Evolutionary conservation across 2,329 filamentous ascomycete genomes (phyloP), one percentile per base, ranked within the genome.

Genomic region (Diaporthe vexans): DNA sequence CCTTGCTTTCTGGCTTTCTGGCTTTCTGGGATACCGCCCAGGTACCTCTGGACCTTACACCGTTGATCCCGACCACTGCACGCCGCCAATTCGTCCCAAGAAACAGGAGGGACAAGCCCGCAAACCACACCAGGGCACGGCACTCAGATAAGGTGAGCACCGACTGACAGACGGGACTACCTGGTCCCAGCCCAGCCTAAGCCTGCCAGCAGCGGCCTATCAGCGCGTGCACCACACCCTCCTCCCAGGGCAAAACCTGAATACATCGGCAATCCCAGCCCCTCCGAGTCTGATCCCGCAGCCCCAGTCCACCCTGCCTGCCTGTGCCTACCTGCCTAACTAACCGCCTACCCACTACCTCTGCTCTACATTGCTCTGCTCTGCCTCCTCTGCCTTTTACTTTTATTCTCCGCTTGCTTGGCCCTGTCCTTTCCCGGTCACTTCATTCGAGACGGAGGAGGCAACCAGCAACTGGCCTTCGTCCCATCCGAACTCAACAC

Each of bases 61-160:
- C 70, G 57, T 72, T 59, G 70, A 63, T 72, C 70, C 70, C 46
- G 70, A 72, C 48, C 69, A 46, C 35, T 54, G 57, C 51, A 52
- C 46, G 57, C 46, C 37, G 52, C 46, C 58, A 72, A 37, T 35
- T 54, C 69, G 56, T 67, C 51, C 58, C 40, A 71, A 65, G 61
- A 73, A 33, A 46, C 35, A 54, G 33, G 48, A 68, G 58, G 51
- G 57, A 65, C 57, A 40, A 71, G 67, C 72, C 63, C 65, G 61
- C 65, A 58, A 52, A 54, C 40, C 43, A 19, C 52, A 3, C 37
- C 58, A 63, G 58, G 58, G 58, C 59, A 26, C 46, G 21, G 46
- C 63, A 65, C 65, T 69, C 51, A 43, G 51, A 52, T 54, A 35
- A 74, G 73, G 73, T 74, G 69, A 74, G 73, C 65, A 74, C 51